Conservation (phyloP, 495 filamentous ascomycete genomes). For the Parathielavia appendiculata region DNA sequence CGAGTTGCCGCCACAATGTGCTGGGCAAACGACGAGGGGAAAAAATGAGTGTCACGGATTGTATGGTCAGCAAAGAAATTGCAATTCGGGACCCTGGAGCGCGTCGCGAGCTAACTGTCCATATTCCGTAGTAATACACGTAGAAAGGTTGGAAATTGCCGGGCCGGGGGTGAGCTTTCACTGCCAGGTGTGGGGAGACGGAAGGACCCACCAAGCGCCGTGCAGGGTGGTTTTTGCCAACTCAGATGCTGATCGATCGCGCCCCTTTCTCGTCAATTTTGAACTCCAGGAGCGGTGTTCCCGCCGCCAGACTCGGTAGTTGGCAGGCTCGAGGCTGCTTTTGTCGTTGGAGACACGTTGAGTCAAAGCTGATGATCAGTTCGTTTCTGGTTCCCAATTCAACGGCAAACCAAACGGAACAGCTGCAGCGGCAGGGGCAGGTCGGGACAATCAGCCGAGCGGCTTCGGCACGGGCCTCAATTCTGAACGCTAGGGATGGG, state of each 20-base stretch:
- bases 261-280: background rate
- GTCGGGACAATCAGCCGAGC: background rate
- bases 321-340: no score
- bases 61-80: background rate
- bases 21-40: background rate
- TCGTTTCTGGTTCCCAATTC: no score
- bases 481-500: background rate
- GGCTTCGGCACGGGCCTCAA: background rate
- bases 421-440: background rate
- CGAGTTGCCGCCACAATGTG: background rate
- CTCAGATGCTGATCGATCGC: no score
- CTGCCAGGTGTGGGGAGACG: background rate
- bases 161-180: background rate
- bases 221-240: background rate
- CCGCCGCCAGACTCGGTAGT: no score
- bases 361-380: no score
- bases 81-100: background rate
- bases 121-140: no score
- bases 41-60: background rate
- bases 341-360: no score
- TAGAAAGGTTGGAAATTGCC: constrained; percentile 18
- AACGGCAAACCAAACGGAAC: no score
- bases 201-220: constrained; percentile 1
- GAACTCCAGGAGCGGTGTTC: background rate
- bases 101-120: constrained; percentile 1